These are phyloP conservation scores for Arabidopsis thaliana DNA, from an alignment of 345 rosid species.

Conservation along the genomic window DNA sequence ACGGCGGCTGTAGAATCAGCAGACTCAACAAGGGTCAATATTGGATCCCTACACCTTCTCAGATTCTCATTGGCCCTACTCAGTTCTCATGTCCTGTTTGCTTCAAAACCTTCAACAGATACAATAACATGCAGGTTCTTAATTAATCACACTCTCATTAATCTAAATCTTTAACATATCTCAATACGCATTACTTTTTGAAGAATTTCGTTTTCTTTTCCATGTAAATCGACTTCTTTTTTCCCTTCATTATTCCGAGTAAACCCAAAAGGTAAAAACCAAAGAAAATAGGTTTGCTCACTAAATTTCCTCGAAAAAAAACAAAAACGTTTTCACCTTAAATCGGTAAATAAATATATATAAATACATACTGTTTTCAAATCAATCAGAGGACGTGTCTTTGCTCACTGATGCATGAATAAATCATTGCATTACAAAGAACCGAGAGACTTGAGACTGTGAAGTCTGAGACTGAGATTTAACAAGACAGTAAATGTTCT, in stretches of 20 bases:
- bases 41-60: slow-evolving; percentile 99
- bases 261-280: slow-evolving; percentile 36
- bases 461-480: slow-evolving; percentile 53
- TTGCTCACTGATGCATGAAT: slow-evolving; percentile 46
- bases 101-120: slow-evolving; percentile 93
- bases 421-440: slow-evolving; percentile 51
- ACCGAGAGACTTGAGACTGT: slow-evolving; percentile 61
- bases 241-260: slow-evolving; percentile 12
- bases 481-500: slow-evolving; percentile 76
- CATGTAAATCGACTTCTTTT: slow-evolving; percentile 14
- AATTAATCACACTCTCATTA: slow-evolving; percentile 5
- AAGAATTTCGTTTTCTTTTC: slow-evolving; percentile 10
- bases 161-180: slow-evolving; percentile 5
- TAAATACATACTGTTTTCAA: slow-evolving; percentile 43
- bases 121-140: slow-evolving; percentile 97
- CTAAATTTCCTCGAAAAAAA: slow-evolving; percentile 37
- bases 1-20: slow-evolving; percentile 55
- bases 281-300: slow-evolving; percentile 28
- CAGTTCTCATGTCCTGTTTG: slow-evolving; percentile 99
- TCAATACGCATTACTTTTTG: slow-evolving; percentile 6
- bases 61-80: slow-evolving; percentile 96
- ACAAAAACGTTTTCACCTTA: slow-evolving; percentile 30
- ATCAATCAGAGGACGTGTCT: slow-evolving; percentile 40
- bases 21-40: slow-evolving; percentile 93
- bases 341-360: slow-evolving; percentile 16